phyloP scores from a whole-genome alignment of 176 grass and related monocot genomes.

The Bonia amplexicaulis region DNA sequence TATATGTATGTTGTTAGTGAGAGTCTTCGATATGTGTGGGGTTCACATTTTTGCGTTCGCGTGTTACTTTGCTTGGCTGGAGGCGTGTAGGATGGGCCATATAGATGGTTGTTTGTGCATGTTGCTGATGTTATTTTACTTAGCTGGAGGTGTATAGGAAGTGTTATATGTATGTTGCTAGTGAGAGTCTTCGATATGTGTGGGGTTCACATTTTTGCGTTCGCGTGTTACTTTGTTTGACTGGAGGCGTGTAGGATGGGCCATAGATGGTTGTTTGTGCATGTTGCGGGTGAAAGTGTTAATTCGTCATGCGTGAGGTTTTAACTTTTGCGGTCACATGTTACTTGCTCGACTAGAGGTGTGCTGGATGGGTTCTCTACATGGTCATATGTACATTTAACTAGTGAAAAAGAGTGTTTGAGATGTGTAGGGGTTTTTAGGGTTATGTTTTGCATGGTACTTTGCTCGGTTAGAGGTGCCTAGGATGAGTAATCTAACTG shows the following conservation, averaged over 20 bases:
- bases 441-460: too few relatives aligned
- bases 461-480: too few relatives aligned
- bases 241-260: background rate
- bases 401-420: background rate
- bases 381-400: background rate
- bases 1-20: background rate
- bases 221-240: background rate
- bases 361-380: background rate
- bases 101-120: too few relatives aligned
- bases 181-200: background rate
- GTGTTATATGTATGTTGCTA: background rate
- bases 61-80: background rate
- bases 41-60: rapidly evolving
- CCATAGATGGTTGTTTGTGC: too few relatives aligned
- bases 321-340: background rate
- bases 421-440: too few relatives aligned
- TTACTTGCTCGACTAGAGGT: background rate
- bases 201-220: background rate
- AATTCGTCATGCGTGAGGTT: background rate
- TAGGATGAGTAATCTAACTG: too few relatives aligned
- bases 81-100: background rate
- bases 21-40: background rate
- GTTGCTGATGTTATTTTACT: too few relatives aligned
- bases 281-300: background rate
- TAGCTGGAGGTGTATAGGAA: too few relatives aligned